Evolutionary conservation across 192 early-diverging fungal species (phyloP).

Genomic region (Coemansia sp.): DNA sequence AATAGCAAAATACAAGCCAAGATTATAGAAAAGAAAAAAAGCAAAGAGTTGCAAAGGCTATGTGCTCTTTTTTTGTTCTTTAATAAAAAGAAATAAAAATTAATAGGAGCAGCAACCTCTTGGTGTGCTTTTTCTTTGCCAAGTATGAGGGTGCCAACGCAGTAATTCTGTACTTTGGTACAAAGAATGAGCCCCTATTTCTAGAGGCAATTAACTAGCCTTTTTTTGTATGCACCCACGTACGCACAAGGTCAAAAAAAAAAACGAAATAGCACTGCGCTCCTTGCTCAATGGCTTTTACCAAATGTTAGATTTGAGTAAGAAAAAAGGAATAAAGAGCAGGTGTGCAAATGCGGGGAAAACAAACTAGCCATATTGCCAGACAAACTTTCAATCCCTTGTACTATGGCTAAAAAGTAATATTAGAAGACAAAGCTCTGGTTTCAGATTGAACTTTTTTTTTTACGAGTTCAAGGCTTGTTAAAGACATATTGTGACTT

Average conservation of each 20-base stretch:
- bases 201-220: neutral
- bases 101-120: too few relatives aligned
- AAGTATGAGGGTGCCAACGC: neutral
- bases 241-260: neutral
- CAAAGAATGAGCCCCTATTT: neutral
- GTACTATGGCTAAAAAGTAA: neutral
- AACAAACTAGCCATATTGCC: neutral
- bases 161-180: constrained; percentile 1
- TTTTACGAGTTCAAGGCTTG: too few relatives aligned
- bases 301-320: too few relatives aligned
- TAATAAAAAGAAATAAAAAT: neutral
- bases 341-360: neutral
- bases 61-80: too few relatives aligned
- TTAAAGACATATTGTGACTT: too few relatives aligned
- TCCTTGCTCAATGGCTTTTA: too few relatives aligned
- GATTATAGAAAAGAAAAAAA: neutral
- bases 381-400: neutral
- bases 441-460: neutral
- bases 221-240: neutral
- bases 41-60: too few relatives aligned
- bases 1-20: neutral
- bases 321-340: neutral
- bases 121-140: neutral
- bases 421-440: neutral
- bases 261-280: too few relatives aligned